A percentile compares a stretch with the other conserved stretches of the same genome.
phyloP scores from a whole-genome alignment of 495 filamentous ascomycete genomes.

The Clavariopsis aquatica region DNA sequence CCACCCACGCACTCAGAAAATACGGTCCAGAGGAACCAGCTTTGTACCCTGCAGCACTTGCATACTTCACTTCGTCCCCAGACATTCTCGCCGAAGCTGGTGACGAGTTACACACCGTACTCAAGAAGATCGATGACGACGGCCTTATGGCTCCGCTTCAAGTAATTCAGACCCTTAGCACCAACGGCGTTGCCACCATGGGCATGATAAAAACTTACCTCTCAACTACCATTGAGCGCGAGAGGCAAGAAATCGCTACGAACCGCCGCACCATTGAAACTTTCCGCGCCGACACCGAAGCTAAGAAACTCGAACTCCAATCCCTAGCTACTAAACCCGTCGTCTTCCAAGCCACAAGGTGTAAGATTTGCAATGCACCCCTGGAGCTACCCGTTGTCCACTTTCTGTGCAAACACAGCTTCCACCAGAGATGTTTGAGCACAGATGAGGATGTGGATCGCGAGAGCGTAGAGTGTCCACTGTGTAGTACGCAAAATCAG shows the following conservation, averaged over 20 bases:
- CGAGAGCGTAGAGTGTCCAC: slow-evolving; percentile 73
- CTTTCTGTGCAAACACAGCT: slow-evolving; percentile 94
- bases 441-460: slow-evolving; percentile 56
- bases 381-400: slow-evolving; percentile 89
- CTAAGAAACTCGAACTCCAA: slow-evolving; percentile 73
- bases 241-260: slow-evolving; percentile 80
- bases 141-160: slow-evolving; percentile 94
- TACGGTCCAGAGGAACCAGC: slow-evolving; percentile 92
- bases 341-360: slow-evolving; percentile 88
- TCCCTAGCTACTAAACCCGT: slow-evolving; percentile 75
- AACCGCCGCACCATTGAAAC: slow-evolving; percentile 81
- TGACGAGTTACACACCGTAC: slow-evolving; percentile 74
- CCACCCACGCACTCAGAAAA: slow-evolving; percentile 82
- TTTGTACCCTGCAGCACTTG: slow-evolving; percentile 86
- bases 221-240: slow-evolving; percentile 79
- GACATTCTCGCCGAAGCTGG: slow-evolving; percentile 84
- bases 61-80: slow-evolving; percentile 87
- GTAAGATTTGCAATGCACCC: slow-evolving; percentile 70
- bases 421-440: slow-evolving; percentile 80
- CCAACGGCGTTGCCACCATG: slow-evolving; percentile 88
- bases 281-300: slow-evolving; percentile 82
- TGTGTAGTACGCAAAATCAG: slow-evolving; percentile 77
- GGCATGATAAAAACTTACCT: slow-evolving; percentile 95
- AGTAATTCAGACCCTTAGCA: slow-evolving; percentile 89
- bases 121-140: slow-evolving; percentile 84